phyloP scores from a whole-genome alignment of 495 filamentous ascomycete species.

The Pseudoneurospora amorphoporcata region DNA sequence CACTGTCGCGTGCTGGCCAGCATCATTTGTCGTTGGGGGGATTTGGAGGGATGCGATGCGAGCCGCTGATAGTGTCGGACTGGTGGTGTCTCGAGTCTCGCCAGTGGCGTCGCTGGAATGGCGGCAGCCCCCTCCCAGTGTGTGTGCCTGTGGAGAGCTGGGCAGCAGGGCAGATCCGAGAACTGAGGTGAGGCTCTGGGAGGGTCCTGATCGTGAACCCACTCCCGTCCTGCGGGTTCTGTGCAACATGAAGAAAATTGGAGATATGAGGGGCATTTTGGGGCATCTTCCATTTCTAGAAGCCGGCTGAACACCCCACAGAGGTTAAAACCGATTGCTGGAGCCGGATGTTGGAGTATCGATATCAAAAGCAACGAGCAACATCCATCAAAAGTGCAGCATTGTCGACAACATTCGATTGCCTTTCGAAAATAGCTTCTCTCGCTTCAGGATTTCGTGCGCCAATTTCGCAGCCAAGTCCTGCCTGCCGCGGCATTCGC shows the following conservation, averaged over 20 bases:
- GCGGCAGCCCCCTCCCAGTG: constrained; percentile 19
- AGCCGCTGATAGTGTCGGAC: neutral
- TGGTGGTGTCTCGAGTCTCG: neutral
- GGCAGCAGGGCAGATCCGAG: constrained; percentile 18
- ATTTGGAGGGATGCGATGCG: neutral
- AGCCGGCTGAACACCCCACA: constrained; percentile 6
- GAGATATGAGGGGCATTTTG: constrained; percentile 21
- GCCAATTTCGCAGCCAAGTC: neutral
- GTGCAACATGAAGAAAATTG: constrained; percentile 27
- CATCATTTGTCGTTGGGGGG: neutral
- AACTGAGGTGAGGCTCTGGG: constrained; percentile 27
- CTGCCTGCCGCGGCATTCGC: neutral
- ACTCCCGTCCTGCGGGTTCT: constrained; percentile 29
- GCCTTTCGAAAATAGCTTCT: neutral
- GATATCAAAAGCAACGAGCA: constrained; percentile 6
- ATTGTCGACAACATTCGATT: neutral
- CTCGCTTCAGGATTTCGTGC: neutral
- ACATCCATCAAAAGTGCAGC: neutral
- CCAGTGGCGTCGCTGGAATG: constrained; percentile 14
- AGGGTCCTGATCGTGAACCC: constrained; percentile 30
- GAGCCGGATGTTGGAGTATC: neutral
- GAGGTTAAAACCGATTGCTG: neutral
- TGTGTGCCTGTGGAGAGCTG: constrained; percentile 17
- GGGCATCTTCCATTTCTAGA: constrained; percentile 10
- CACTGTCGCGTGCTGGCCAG: neutral